Conservation (phyloP, 192 early-diverging fungal genomes). For the Backusella circina region DNA sequence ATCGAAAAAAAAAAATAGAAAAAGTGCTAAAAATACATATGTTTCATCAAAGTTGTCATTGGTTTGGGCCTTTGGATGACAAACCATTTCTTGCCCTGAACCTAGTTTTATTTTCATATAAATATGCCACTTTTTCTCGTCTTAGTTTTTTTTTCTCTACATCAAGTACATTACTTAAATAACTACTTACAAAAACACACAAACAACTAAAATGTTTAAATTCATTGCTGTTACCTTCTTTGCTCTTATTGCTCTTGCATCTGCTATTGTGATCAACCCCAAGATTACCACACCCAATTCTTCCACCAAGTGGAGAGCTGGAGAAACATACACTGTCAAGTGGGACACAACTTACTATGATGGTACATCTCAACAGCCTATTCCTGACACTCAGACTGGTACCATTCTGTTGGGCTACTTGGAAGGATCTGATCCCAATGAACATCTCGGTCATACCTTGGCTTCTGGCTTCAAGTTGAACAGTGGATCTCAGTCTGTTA, state of each 20-base stretch:
- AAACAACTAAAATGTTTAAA: conserved; percentile 1
- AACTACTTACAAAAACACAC: not conserved
- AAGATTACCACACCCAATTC: conserved; percentile 6
- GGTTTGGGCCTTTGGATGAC: not conserved
- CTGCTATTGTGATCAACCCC: conserved; percentile 7
- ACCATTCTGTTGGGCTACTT: conserved; percentile 21
- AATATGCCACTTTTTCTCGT: not conserved
- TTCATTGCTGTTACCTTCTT: not conserved
- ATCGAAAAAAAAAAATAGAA: not conserved
- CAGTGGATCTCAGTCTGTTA: conserved; percentile 9
- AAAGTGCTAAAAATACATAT: not conserved
- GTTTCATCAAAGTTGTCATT: not conserved
- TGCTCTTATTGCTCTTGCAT: not conserved
- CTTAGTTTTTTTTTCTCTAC: not conserved
- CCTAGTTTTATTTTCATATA: not conserved
- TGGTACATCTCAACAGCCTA: not conserved
- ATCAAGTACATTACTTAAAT: not conserved
- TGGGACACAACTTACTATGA: conserved; percentile 6
- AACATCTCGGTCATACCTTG: conserved; percentile 15
- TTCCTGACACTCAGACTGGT: conserved; percentile 20
- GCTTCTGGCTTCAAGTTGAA: conserved; percentile 13
- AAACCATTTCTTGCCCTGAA: not conserved
- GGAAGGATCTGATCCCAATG: conserved; percentile 7
- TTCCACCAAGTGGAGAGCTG: conserved; percentile 19
- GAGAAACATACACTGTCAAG: conserved; percentile 8